Evolutionary conservation across 1,139 yeast species (phyloP), one percentile per base, ranked within the genome.

Genomic region (Sugiyamaella neomexicana): DNA sequence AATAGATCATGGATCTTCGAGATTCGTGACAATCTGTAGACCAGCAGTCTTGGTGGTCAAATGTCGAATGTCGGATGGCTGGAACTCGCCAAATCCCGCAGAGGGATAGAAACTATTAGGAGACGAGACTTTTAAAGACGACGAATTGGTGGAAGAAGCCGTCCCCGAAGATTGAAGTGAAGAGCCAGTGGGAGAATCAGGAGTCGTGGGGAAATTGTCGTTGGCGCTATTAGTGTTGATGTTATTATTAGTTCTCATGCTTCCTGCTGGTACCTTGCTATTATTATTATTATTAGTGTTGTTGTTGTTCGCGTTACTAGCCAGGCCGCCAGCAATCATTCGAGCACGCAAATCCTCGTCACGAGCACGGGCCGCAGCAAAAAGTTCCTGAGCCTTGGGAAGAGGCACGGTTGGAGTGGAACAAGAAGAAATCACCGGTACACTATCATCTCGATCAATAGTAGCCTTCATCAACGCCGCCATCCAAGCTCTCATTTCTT

Each of bases 401-500:
- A 93, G 75, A 23, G 96, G 85, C 10, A 93, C 93, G 0, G 98
- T 93, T 13, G 98, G 98, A 0, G 98, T 89, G 6, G 86, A 85
- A 69, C 97, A 93, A 31, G 97, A 87, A 58, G 96, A 87, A n/a
- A 91, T 86, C 2, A 89, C 95, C 0, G 99, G 98, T 12, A 88
- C 89, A 1, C 89, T 73, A 58, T 93, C 97, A 71, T 95, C 99
- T 52, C 95, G 80, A 68, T 93, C 99, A 64, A 93, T 95, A 0
- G 99, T 93, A 0, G 98, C 96, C 58, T 93, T 89, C 83, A 91
- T 89, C 59, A 93, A 75, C 0, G 97, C 96, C 55, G 91, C 88
- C 81, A 91, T 84, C 99, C 99, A 93, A 1, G 81, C 82, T 66
- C 97, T 79, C 96, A 93, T 87, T 59, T 91, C 98, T 50, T 89